Evolutionary conservation across 2,329 filamentous ascomycete species (phyloP).

Genomic region (Diaporthe sp.): DNA sequence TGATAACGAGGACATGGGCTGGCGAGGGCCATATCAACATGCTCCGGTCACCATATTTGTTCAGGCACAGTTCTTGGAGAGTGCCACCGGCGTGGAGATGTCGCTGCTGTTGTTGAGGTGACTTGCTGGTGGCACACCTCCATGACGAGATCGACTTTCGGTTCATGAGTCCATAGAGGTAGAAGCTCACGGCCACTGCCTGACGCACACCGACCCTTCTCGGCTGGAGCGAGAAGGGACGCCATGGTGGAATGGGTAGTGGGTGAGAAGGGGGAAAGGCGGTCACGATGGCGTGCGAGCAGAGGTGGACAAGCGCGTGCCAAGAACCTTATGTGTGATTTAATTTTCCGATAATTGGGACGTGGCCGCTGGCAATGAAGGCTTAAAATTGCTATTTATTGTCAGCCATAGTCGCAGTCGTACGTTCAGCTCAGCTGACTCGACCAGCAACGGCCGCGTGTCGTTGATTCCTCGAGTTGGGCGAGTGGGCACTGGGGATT

Average conservation of each 20-base stretch:
- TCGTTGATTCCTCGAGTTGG: not conserved
- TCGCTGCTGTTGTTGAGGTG: not conserved
- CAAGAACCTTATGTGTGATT: conserved; percentile 6
- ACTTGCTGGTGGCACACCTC: not conserved
- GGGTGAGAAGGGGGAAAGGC: not conserved
- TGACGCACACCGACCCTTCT: no score
- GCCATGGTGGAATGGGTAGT: not conserved
- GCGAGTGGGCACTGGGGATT: not conserved
- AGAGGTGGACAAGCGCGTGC: not conserved
- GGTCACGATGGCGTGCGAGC: not conserved
- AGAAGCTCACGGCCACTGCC: no score
- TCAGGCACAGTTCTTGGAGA: not conserved
- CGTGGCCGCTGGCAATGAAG: not conserved
- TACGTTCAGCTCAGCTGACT: not conserved
- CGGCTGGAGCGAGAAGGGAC: not conserved
- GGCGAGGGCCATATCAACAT: not conserved
- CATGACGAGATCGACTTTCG: not conserved
- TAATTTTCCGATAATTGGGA: not conserved
- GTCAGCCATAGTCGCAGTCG: not conserved
- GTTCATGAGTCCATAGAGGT: not conserved
- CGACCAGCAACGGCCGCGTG: not conserved
- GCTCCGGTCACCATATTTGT: not conserved
- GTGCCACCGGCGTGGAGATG: not conserved
- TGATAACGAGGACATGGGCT: not conserved
- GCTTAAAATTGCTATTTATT: not conserved